Conservation (phyloP, 768 basidiomycete genomes). For the Mycena venus region DNA sequence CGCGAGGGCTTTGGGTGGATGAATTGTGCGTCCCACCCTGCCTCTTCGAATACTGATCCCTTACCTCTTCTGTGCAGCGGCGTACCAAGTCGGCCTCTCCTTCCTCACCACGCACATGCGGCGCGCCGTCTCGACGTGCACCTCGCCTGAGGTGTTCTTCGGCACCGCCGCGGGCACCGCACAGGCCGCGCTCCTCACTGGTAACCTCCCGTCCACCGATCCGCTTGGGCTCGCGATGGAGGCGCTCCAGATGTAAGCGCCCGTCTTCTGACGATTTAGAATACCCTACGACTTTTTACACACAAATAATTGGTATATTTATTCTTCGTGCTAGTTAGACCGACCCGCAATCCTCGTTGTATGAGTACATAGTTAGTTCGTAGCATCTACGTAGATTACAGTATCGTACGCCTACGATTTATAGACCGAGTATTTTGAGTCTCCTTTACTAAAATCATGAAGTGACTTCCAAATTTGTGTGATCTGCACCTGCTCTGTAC, state of each 20-base stretch:
- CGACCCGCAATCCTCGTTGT: slow-evolving; percentile 4
- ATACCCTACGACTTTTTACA: not conserved
- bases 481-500: too few relatives aligned
- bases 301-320: slow-evolving; percentile 20
- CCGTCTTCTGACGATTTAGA: not conserved
- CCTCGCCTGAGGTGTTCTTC: slow-evolving; percentile 93
- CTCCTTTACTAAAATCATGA: too few relatives aligned
- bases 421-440: too few relatives aligned
- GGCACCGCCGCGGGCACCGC: slow-evolving; percentile 58
- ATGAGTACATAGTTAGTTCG: slow-evolving; percentile 17
- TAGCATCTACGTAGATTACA: slow-evolving; percentile 26
- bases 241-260: slow-evolving; percentile 45
- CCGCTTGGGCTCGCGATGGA: slow-evolving; percentile 78
- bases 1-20: slow-evolving; percentile 99
- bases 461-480: too few relatives aligned
- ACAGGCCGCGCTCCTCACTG: slow-evolving; percentile 50
- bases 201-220: slow-evolving; percentile 59
- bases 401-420: not conserved
- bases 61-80: slow-evolving; percentile 64
- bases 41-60: not conserved
- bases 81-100: slow-evolving; percentile 96
- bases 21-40: slow-evolving; percentile 74
- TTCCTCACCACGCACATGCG: slow-evolving; percentile 96
- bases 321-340: not conserved
- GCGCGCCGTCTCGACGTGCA: slow-evolving; percentile 94